Percentiles rank a stretch among this genome's conserved stretches.
These are phyloP conservation scores for Phanerochaete carnosa DNA, from an alignment of 768 basidiomycete species.

Conservation along the genomic window DNA sequence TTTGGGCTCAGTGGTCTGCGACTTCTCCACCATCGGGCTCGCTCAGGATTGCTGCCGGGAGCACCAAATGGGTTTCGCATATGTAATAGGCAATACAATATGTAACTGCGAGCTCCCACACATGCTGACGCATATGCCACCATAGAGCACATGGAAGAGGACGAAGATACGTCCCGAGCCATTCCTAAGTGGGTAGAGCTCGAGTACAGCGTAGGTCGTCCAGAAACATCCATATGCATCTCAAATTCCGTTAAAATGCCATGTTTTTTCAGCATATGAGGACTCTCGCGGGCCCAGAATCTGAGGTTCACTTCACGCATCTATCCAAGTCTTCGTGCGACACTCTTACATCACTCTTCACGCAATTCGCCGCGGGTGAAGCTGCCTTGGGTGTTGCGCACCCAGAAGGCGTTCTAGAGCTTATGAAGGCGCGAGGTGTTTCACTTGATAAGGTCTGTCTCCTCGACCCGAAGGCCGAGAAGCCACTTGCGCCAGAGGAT, in stretches of 20 bases:
- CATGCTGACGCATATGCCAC: background rate
- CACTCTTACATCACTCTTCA: constrained; percentile 42
- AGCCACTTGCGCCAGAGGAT: constrained; percentile 70
- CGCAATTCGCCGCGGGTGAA: constrained; percentile 11
- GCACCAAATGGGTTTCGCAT: constrained; percentile 24
- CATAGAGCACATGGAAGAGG: constrained; percentile 92
- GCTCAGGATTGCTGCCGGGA: background rate
- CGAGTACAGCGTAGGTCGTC: constrained; percentile 75
- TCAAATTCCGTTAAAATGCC: background rate
- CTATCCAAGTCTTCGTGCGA: constrained; percentile 69
- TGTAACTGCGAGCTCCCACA: background rate
- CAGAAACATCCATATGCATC: background rate
- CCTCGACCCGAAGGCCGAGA: constrained; percentile 86
- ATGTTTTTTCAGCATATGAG: constrained; percentile 69
- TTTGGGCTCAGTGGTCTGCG: background rate
- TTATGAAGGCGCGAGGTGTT: constrained; percentile 46
- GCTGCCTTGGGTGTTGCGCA: constrained; percentile 43
- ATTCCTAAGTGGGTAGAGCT: constrained; percentile 90
- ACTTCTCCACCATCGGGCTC: background rate
- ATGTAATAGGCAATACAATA: constrained; percentile 22
- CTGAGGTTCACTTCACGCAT: constrained; percentile 79
- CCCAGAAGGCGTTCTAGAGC: constrained; percentile 49
- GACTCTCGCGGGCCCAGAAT: constrained; percentile 59
- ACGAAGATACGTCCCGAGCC: constrained; percentile 67
- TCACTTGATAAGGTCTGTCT: constrained; percentile 72